phyloP scores from a whole-genome alignment of 768 basidiomycete genomes.

The Mycena sanguinolenta region DNA sequence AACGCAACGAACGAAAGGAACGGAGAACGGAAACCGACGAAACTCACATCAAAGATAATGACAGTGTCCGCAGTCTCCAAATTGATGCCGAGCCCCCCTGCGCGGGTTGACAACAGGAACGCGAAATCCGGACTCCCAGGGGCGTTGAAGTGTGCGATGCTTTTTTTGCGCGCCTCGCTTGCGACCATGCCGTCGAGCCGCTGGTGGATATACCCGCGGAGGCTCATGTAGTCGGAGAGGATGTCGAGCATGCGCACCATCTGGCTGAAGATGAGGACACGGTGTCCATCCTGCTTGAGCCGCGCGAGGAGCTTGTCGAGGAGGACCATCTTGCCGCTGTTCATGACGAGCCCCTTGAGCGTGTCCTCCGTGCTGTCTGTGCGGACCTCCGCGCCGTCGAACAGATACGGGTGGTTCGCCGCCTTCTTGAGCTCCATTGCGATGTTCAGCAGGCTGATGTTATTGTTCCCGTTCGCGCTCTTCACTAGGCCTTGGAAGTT shows the following conservation, averaged over 20 bases:
- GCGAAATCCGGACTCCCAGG: constrained; percentile 95
- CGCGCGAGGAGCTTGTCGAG: constrained; percentile 96
- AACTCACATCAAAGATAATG: constrained; percentile 95
- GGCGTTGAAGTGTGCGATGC: constrained; percentile 97
- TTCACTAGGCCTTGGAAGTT: constrained; percentile 95
- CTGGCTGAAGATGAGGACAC: constrained; percentile 98
- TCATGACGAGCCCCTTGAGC: constrained; percentile 97
- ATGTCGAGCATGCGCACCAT: constrained; percentile 99
- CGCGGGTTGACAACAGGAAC: constrained; percentile 95
- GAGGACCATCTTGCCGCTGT: constrained; percentile 97
- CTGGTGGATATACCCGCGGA: constrained; percentile 93
- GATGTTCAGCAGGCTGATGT: constrained; percentile 96
- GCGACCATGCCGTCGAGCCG: constrained; percentile 96
- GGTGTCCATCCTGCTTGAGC: constrained; percentile 92
- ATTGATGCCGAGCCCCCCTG: constrained; percentile 98
- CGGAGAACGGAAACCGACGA: neutral
- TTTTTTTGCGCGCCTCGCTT: constrained; percentile 93
- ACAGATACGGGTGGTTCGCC: constrained; percentile 97
- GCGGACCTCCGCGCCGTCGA: constrained; percentile 91
- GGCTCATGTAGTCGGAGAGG: constrained; percentile 94
- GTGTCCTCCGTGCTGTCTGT: constrained; percentile 80
- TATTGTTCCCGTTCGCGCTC: constrained; percentile 88
- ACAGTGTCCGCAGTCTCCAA: constrained; percentile 99
- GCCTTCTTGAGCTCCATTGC: constrained; percentile 99
- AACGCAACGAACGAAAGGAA: no score